A percentile compares a stretch with the other conserved stretches of the same genome.
Evolutionary conservation across 208 protist species (phyloP).

Genomic region (Borovskyia barvae): DNA sequence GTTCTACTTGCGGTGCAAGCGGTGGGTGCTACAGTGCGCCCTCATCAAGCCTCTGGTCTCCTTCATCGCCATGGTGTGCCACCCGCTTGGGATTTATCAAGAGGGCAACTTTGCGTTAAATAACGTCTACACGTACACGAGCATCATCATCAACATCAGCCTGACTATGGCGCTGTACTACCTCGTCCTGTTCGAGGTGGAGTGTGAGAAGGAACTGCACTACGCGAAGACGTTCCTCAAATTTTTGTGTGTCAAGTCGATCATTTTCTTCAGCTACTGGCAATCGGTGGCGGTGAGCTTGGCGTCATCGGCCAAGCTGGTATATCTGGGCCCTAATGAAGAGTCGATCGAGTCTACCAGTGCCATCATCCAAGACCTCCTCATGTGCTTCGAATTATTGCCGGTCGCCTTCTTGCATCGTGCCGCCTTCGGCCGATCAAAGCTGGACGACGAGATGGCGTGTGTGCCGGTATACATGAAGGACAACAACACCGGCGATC

Average conservation of each 20-base stretch:
- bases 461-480: constrained; percentile 82
- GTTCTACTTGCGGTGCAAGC: constrained; percentile 87
- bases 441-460: constrained; percentile 79
- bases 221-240: constrained; percentile 84
- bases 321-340: constrained; percentile 49
- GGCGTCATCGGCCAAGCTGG: constrained; percentile 31
- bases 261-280: constrained; percentile 91
- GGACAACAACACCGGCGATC: constrained; percentile 51
- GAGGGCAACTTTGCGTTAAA: constrained; percentile 56
- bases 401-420: constrained; percentile 81
- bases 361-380: constrained; percentile 71
- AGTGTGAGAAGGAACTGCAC: constrained; percentile 76
- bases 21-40: constrained; percentile 90
- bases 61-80: constrained; percentile 68
- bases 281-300: constrained; percentile 72
- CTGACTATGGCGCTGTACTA: constrained; percentile 84
- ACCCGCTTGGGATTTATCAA: constrained; percentile 62
- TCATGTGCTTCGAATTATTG: constrained; percentile 87
- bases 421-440: constrained; percentile 67
- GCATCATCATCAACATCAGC: constrained; percentile 82
- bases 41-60: constrained; percentile 75
- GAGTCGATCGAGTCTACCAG: constrained; percentile 42
- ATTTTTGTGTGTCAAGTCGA: constrained; percentile 87
- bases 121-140: constrained; percentile 84
- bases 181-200: constrained; percentile 86